Conservation (phyloP, 192 early-diverging fungal species). For the Mortierella claussenii region DNA sequence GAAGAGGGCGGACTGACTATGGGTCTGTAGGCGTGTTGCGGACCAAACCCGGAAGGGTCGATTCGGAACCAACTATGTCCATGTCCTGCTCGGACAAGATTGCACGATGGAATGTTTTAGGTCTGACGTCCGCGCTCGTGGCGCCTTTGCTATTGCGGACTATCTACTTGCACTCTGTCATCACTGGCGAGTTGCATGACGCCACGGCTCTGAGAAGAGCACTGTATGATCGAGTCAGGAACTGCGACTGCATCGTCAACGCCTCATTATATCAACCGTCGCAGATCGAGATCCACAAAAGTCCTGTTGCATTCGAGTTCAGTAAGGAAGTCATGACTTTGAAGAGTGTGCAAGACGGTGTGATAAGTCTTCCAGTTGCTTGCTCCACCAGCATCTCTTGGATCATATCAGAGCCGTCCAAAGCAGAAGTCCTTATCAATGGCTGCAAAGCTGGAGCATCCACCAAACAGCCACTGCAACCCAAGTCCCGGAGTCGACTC, state of each 20-base stretch:
- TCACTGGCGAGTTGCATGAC: conserved; percentile 78
- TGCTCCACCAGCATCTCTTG: conserved; percentile 31
- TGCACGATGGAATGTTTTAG: conserved; percentile 86
- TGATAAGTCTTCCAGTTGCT: conserved; percentile 12
- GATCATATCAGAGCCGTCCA: conserved; percentile 30
- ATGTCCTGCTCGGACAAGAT: conserved; percentile 95
- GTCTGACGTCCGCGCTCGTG: conserved; percentile 78
- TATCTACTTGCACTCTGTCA: conserved; percentile 72
- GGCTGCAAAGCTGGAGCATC: conserved; percentile 65
- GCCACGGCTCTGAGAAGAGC: conserved; percentile 70
- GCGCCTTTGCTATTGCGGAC: conserved; percentile 67
- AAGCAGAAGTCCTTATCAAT: conserved; percentile 58
- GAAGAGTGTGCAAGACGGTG: conserved; percentile 1
- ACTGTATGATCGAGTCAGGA: conserved; percentile 63
- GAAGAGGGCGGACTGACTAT: conserved; percentile 73
- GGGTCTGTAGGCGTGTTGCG: conserved; percentile 68
- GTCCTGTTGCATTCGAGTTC: conserved; percentile 13
- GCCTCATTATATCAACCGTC: not conserved
- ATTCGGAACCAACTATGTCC: conserved; percentile 75
- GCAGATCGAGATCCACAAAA: not conserved
- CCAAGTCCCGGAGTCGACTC: conserved; percentile 33
- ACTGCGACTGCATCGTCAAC: not conserved
- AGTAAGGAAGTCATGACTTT: conserved; percentile 10
- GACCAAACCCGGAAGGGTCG: conserved; percentile 80
- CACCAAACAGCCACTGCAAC: conserved; percentile 19